Base-by-base conservation (phyloP, 2,329 filamentous ascomycete genomes). In the Verticillium zaregamsianum region DNA sequence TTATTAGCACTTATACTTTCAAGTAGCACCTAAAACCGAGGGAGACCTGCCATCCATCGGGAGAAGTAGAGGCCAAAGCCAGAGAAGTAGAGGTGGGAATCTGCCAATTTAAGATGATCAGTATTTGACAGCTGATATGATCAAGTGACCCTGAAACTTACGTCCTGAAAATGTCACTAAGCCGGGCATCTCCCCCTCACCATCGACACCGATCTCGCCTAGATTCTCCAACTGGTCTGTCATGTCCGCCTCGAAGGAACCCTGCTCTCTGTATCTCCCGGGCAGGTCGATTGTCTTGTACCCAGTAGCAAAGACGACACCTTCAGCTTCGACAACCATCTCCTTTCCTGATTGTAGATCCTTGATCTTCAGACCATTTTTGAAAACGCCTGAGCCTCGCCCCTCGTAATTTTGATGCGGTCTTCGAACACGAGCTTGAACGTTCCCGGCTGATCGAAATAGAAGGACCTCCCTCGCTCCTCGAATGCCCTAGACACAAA, bases 281-380 rank as follows among this genome's bases (percentile, higher is more conserved):
- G 69, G 73, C 11, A 67, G 70, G 15, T 69, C 66, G 71, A 79
- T 76, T 45, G 73, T 74, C 11, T 77, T 70, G 62, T 72, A 80
- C 1, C 79, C 78, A 0, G 78, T 81, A 1, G 77, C 78, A 8
- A 77, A 63, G 4, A 80, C 76, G 0, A 80, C 72, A n/a, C 76
- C 70, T 60, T 80, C 77, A 0, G 75, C 75, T 3, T 75, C 70
- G 3, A 79, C 8, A 4, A 63, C 56, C 33, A 33, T 57, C 57
- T 63, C 62, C 32, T n/a, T 17, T 23, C 62, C 62, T 2, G 56
- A 57, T 4, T 40, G 49, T 57, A 70, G 66, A 0, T 79, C 76
- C 0, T 67, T 69, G 5, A 73, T 65, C 0, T 66, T 55, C 0
- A 72, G 17, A 1, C 68, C 69, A 2, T 69, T 61, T 8, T 67